Evolutionary conservation across 805 yeast species (phyloP).

Genomic region (Candida verbasci): DNA sequence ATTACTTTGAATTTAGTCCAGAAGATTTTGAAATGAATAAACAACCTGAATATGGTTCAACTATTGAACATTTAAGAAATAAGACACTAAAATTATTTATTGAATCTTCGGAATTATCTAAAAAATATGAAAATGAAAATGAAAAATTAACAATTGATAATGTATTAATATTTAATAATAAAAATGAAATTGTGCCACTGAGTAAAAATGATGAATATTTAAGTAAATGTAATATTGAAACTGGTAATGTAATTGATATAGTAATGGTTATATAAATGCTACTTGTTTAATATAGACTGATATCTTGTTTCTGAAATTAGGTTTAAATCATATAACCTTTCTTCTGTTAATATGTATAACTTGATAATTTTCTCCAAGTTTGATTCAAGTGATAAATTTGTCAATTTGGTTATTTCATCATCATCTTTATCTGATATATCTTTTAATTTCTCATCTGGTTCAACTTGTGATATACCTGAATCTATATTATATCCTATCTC

Average conservation of each 20-base stretch:
- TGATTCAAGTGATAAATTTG: conserved; percentile 28
- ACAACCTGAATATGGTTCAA: conserved; percentile 66
- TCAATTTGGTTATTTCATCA: conserved; percentile 19
- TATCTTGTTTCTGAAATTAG: conserved; percentile 22
- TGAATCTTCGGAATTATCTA: conserved; percentile 29
- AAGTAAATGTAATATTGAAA: conserved; percentile 35
- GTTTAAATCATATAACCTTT: conserved; percentile 38
- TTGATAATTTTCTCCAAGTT: conserved; percentile 51
- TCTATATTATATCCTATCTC: conserved; percentile 9
- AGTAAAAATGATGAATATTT: conserved; percentile 25
- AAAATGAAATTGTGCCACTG: conserved; percentile 18
- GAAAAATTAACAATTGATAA: conserved; percentile 10
- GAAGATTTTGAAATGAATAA: conserved; percentile 63
- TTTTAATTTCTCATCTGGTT: conserved; percentile 1
- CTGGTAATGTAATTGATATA: conserved; percentile 39
- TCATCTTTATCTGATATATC: conserved; percentile 9
- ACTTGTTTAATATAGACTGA: conserved; percentile 13
- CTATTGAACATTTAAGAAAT: conserved; percentile 55
- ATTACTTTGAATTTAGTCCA: conserved; percentile 76
- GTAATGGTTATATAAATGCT: conserved; percentile 12
- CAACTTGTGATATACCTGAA: conserved; percentile 1
- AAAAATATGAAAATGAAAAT: conserved; percentile 11
- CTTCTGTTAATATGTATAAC: conserved; percentile 64
- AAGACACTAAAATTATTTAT: conserved; percentile 55
- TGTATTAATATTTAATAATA: conserved; percentile 29